phyloP scores from a whole-genome alignment of 345 rosid genomes.

The Eucalyptus erythrocorys region DNA sequence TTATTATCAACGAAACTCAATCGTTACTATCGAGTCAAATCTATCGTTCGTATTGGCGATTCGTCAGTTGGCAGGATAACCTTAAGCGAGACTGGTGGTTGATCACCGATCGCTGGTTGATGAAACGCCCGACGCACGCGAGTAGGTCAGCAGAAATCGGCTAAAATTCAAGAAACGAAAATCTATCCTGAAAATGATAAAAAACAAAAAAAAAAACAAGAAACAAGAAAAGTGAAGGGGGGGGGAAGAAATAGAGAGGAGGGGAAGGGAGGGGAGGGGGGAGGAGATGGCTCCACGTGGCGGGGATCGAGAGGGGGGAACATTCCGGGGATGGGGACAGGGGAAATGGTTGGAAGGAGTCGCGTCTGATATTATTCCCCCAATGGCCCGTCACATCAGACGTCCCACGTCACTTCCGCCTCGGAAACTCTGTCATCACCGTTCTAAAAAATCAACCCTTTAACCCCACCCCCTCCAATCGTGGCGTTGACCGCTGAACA shows the following conservation, averaged over 20 bases:
- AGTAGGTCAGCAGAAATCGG: no score
- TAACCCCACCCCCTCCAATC: not conserved
- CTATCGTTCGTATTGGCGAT: fast-evolving
- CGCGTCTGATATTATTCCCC: not conserved
- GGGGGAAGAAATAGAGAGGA: not conserved
- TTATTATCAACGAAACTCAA: fast-evolving
- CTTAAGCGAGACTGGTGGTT: not conserved
- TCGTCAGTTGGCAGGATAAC: fast-evolving
- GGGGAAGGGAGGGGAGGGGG: not conserved
- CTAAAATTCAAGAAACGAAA: not conserved
- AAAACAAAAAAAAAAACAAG: no score
- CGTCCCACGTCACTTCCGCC: not conserved
- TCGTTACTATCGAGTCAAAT: fast-evolving
- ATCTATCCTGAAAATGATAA: no score
- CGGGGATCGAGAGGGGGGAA: not conserved
- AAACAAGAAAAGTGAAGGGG: not conserved
- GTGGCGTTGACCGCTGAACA: not conserved
- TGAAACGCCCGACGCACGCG: not conserved
- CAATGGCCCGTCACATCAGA: not conserved
- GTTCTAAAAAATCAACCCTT: not conserved
- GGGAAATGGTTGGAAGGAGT: not conserved
- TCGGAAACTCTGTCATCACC: not conserved
- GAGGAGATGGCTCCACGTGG: not conserved
- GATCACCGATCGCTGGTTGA: not conserved
- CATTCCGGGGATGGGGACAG: not conserved